Evolutionary conservation across 2,329 filamentous ascomycete genomes (phyloP).

Genomic region (Monosporascus sp.): DNA sequence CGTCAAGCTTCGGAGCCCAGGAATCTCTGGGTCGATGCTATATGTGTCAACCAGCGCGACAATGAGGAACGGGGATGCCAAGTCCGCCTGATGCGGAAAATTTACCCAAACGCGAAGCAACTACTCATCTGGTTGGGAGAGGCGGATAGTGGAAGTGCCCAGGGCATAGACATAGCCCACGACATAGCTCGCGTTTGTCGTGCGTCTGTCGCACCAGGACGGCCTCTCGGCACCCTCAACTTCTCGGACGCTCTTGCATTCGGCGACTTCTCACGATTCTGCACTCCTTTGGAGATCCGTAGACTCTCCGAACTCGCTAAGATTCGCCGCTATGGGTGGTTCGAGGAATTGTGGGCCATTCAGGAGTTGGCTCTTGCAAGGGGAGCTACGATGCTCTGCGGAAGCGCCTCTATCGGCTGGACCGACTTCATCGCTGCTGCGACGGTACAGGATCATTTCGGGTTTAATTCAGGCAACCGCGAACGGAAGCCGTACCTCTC

Average conservation of each 20-base stretch:
- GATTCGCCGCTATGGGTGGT: constrained; percentile 6
- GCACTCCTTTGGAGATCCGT: constrained; percentile 5
- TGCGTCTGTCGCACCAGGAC: constrained; percentile 3
- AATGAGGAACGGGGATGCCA: not conserved
- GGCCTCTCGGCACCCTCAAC: constrained; percentile 5
- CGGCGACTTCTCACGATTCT: constrained; percentile 9
- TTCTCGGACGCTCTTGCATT: constrained; percentile 5
- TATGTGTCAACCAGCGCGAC: not conserved
- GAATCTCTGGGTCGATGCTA: not conserved
- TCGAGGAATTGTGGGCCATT: not conserved
- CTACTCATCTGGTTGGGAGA: constrained; percentile 1
- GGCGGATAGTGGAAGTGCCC: constrained; percentile 1
- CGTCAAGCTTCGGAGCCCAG: not conserved
- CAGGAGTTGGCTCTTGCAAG: not conserved
- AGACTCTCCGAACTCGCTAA: constrained; percentile 10
- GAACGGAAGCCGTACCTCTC: constrained; percentile 12
- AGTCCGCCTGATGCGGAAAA: not conserved
- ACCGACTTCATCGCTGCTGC: constrained; percentile 12
- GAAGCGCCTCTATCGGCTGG: constrained; percentile 9
- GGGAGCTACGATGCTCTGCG: constrained; percentile 9
- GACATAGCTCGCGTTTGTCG: constrained; percentile 7
- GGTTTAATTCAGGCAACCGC: constrained; percentile 9
- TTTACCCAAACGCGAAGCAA: not conserved
- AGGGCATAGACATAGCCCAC: constrained; percentile 7
- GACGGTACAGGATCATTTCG: constrained; percentile 10